Conservation (phyloP, 495 filamentous ascomycete species). For the Hypoxylon intermedium region DNA sequence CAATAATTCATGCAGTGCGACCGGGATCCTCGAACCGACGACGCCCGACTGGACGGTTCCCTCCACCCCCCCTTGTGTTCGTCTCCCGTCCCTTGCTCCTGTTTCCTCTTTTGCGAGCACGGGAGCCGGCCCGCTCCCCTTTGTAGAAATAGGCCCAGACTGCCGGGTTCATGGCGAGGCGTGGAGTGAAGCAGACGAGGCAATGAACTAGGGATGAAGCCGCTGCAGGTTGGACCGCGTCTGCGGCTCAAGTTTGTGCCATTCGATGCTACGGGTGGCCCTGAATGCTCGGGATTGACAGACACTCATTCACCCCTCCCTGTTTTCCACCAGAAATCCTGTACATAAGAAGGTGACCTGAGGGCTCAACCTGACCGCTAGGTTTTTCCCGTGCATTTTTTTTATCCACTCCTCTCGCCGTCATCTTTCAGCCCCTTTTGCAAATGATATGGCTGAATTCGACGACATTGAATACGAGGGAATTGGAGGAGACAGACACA, state of each 20-base stretch:
- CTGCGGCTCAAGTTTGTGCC: constrained; percentile 6
- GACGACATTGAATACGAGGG: constrained; percentile 28
- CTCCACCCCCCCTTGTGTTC: constrained; percentile 3
- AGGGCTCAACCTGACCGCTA: neutral
- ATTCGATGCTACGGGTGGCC: neutral
- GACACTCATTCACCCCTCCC: constrained; percentile 15
- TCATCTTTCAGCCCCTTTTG: neutral
- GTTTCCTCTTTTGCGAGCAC: neutral
- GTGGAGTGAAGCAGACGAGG: constrained; percentile 2
- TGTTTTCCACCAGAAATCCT: neutral
- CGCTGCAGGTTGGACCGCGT: constrained; percentile 23
- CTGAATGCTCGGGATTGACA: neutral
- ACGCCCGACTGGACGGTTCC: constrained; percentile 21
- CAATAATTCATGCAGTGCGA: constrained; percentile 18
- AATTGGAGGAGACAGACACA: constrained; percentile 11
- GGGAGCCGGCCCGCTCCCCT: constrained; percentile 3
- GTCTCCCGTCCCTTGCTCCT: constrained; percentile 13
- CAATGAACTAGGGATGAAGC: neutral
- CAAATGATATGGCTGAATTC: constrained; percentile 12
- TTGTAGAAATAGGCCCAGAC: constrained; percentile 11
- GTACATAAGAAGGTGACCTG: constrained; percentile 5
- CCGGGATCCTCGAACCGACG: constrained; percentile 8
- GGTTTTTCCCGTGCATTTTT: neutral
- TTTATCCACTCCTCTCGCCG: neutral
- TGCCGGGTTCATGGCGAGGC: constrained; percentile 12